Conservation (phyloP, 768 basidiomycete species). For the Tephrocybe sp. region DNA sequence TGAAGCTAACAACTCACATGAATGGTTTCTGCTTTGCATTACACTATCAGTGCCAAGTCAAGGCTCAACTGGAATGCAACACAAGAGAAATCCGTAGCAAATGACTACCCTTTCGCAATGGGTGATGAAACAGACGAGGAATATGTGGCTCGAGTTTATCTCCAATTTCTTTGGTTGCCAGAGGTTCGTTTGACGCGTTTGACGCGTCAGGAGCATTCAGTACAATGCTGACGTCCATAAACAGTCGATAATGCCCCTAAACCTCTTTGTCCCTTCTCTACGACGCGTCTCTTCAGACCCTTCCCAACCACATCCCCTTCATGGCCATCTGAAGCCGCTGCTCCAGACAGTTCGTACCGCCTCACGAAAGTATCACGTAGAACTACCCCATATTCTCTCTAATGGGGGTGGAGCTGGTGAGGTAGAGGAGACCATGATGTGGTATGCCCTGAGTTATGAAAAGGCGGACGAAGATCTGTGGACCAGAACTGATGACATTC, state of each 20-base stretch:
- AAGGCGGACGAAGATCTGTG: constrained; percentile 35
- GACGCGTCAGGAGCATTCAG: background rate
- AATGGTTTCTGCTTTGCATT: constrained; percentile 15
- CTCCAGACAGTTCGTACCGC: constrained; percentile 56
- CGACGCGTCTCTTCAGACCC: constrained; percentile 43
- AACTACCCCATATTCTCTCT: constrained; percentile 57
- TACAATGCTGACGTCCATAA: background rate
- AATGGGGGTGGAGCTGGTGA: constrained; percentile 61
- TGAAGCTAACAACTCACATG: background rate
- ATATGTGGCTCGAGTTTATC: constrained; percentile 60
- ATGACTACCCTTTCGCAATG: constrained; percentile 55
- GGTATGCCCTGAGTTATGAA: constrained; percentile 68
- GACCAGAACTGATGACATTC: constrained; percentile 20
- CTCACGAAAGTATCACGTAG: constrained; percentile 59
- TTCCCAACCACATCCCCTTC: constrained; percentile 49
- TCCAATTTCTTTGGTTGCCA: constrained; percentile 78
- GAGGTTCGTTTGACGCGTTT: constrained; percentile 41
- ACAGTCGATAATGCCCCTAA: constrained; percentile 72
- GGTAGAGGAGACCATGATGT: constrained; percentile 73
- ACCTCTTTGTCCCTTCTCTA: constrained; percentile 52
- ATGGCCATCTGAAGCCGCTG: constrained; percentile 56
- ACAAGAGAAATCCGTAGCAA: constrained; percentile 56
- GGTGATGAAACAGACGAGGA: constrained; percentile 49
- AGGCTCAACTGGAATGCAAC: constrained; percentile 46
- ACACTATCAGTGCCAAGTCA: constrained; percentile 14